These are phyloP conservation scores for Aspergillus sp. DNA, from an alignment of 2,329 filamentous ascomycete genomes.

Conservation along the genomic window DNA sequence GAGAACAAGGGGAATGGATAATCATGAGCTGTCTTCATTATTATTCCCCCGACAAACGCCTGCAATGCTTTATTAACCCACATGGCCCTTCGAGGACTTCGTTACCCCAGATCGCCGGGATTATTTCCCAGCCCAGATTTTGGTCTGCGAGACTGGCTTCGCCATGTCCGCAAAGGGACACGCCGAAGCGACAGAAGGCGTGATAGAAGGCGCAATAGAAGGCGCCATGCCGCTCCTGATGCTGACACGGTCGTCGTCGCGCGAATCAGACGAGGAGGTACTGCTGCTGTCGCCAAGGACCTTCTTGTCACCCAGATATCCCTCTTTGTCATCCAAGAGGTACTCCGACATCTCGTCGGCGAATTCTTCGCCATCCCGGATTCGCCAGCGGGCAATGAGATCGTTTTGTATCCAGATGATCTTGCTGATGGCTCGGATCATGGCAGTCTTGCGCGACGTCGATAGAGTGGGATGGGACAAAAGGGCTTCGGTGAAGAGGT, in stretches of 20 bases:
- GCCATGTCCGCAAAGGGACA: slow-evolving; percentile 34
- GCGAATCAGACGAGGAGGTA: slow-evolving; percentile 22
- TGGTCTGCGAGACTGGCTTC: slow-evolving; percentile 26
- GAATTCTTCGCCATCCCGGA: slow-evolving; percentile 66
- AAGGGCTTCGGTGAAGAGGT: slow-evolving; percentile 74
- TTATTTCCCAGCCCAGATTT: slow-evolving; percentile 29
- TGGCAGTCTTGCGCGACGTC: slow-evolving; percentile 67
- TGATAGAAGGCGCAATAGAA: slow-evolving; percentile 19
- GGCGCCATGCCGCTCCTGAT: slow-evolving; percentile 22
- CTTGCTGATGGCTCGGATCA: slow-evolving; percentile 75
- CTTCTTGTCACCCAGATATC: slow-evolving; percentile 64
- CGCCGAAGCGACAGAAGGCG: slow-evolving; percentile 19
- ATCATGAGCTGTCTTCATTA: slow-evolving; percentile 3
- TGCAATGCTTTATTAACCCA: slow-evolving; percentile 9
- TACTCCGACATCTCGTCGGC: slow-evolving; percentile 43
- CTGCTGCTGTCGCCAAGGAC: slow-evolving; percentile 40
- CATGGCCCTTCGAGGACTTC: neutral
- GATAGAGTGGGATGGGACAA: slow-evolving; percentile 68
- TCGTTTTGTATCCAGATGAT: slow-evolving; percentile 89
- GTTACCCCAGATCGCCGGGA: neutral
- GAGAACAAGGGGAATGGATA: neutral
- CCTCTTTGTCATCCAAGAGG: slow-evolving; percentile 58
- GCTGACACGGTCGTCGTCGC: slow-evolving; percentile 32
- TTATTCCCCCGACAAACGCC: slow-evolving; percentile 7
- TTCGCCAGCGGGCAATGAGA: slow-evolving; percentile 80